Percentiles rank a stretch among this genome's conserved stretches.
These are phyloP conservation scores for Alternaria postmessia DNA, from an alignment of 2,329 filamentous ascomycete species.

Conservation along the genomic window DNA sequence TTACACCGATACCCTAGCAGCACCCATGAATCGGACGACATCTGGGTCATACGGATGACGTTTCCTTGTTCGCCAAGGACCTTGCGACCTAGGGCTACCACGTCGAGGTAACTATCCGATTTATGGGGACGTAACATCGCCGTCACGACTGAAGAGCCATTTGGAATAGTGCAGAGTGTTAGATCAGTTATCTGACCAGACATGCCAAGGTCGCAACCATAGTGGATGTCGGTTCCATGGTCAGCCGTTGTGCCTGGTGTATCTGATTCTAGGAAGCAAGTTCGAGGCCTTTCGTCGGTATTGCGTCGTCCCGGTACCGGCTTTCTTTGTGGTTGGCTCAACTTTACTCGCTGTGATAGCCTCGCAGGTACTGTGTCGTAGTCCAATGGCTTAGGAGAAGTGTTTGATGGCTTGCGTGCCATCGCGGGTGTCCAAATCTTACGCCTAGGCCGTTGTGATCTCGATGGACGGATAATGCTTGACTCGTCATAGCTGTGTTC, in stretches of 20 bases:
- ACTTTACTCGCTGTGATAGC: slow-evolving; percentile 1
- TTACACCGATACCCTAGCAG: slow-evolving; percentile 6
- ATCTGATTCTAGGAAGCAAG: neutral
- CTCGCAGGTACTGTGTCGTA: slow-evolving; percentile 4
- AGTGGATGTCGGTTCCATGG: neutral
- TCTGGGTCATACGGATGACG: slow-evolving; percentile 3
- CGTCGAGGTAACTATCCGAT: neutral
- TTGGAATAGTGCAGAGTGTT: slow-evolving; percentile 3
- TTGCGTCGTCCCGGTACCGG: neutral
- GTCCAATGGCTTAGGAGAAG: slow-evolving; percentile 9
- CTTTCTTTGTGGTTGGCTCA: slow-evolving; percentile 1
- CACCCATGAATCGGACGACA: neutral
- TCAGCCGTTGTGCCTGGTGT: neutral
- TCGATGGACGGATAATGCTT: slow-evolving; percentile 2
- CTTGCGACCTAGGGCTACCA: neutral
- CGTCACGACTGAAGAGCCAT: neutral
- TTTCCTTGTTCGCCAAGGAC: slow-evolving; percentile 6
- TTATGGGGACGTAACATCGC: neutral
- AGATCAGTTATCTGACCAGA: slow-evolving; percentile 8
- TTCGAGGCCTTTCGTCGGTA: neutral
- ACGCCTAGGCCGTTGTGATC: neutral
- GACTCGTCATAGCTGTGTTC: slow-evolving; percentile 1
- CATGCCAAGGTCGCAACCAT: neutral
- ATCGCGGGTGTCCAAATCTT: slow-evolving; percentile 2
- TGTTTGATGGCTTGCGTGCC: slow-evolving; percentile 6